Evolutionary conservation across 139 green algal species (phyloP).

Genomic region (Picochlorum sp.): DNA sequence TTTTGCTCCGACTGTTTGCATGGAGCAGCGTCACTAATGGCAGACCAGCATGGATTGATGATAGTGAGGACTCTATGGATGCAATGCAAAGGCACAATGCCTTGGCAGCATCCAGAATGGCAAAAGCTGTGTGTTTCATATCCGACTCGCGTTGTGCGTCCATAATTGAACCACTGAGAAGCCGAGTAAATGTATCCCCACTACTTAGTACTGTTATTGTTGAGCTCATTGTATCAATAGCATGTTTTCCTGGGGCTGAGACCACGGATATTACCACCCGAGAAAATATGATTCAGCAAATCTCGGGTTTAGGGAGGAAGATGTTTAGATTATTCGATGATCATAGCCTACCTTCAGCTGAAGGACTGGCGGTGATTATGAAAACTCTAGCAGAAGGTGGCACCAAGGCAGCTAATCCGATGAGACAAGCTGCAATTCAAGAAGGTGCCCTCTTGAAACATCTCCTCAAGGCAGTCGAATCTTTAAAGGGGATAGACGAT

Average conservation of each 20-base stretch:
- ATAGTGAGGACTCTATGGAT: not conserved
- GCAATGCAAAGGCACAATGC: constrained; percentile 4
- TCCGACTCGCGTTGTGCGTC: constrained; percentile 9
- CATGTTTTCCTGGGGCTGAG: constrained; percentile 36
- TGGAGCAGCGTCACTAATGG: constrained; percentile 38
- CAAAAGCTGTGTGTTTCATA: constrained; percentile 52
- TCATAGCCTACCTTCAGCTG: constrained; percentile 39
- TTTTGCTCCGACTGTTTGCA: constrained; percentile 61
- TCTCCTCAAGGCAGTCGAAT: constrained; percentile 31
- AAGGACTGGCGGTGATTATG: constrained; percentile 66
- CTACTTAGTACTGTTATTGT: constrained; percentile 34
- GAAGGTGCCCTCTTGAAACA: constrained; percentile 76
- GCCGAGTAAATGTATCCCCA: not conserved
- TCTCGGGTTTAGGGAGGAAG: constrained; percentile 44
- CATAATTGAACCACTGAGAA: constrained; percentile 22
- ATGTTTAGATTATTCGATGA: constrained; percentile 73
- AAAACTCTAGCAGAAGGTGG: constrained; percentile 59
- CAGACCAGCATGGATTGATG: constrained; percentile 10
- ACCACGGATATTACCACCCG: constrained; percentile 51
- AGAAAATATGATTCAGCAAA: constrained; percentile 30
- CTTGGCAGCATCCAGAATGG: constrained; percentile 2
- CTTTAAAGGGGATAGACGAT: not conserved
- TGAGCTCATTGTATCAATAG: constrained; percentile 44
- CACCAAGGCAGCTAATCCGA: constrained; percentile 54
- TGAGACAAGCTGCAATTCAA: constrained; percentile 66